phyloP scores from a whole-genome alignment of 306 rosid species.

The Trifolium pratense region DNA sequence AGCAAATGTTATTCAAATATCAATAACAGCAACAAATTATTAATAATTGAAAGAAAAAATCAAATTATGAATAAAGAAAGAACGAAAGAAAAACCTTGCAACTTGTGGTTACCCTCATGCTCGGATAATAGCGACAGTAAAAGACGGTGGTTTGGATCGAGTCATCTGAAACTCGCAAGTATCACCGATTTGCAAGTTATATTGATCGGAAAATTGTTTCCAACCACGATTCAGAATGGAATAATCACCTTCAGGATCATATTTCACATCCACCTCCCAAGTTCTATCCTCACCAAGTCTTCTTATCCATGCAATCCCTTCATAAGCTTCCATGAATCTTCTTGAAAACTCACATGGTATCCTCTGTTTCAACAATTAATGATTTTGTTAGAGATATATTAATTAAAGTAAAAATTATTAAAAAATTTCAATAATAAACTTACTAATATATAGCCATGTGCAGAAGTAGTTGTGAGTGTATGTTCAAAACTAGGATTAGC shows the following conservation, averaged over 20 bases:
- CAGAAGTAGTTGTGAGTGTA: not conserved
- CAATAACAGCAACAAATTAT: no score
- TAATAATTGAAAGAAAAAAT: no score
- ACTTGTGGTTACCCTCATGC: no score
- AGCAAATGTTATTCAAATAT: no score
- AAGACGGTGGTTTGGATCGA: not conserved
- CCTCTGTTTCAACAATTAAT: not conserved
- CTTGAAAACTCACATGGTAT: slow-evolving; percentile 1
- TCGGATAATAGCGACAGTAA: not conserved
- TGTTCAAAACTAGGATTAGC: no score
- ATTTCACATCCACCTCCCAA: not conserved
- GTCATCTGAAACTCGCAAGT: not conserved
- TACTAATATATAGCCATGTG: not conserved
- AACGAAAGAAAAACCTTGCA: no score
- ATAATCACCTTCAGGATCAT: no score
- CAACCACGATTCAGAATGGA: not conserved
- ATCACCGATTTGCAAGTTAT: slow-evolving; percentile 1
- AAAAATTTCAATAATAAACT: not conserved
- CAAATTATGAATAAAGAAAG: no score
- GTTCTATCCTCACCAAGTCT: not conserved
- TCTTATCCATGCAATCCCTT: not conserved
- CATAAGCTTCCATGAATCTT: not conserved
- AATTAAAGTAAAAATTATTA: not conserved
- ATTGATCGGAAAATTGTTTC: not conserved
- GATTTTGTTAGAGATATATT: not conserved